These are phyloP conservation scores for Aspergillus piperis DNA, from an alignment of 2,329 filamentous ascomycete genomes.

Conservation along the genomic window DNA sequence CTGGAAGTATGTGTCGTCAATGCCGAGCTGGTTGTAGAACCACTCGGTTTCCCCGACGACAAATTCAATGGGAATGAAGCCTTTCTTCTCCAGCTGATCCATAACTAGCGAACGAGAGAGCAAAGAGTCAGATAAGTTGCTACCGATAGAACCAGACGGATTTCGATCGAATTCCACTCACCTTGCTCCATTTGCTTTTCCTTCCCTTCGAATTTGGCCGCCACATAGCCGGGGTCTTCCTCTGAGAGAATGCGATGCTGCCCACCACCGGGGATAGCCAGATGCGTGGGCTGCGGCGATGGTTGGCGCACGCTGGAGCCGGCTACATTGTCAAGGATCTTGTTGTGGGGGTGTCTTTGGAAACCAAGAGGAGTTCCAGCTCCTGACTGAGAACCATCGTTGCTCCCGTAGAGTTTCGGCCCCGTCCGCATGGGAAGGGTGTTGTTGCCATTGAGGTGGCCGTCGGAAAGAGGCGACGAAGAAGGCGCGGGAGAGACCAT, in stretches of 20 bases:
- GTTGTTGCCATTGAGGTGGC: conserved; percentile 28
- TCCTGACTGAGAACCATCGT: conserved; percentile 39
- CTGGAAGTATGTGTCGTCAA: conserved; percentile 98
- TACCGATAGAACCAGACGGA: neutral
- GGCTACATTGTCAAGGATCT: conserved; percentile 58
- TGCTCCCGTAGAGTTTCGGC: conserved; percentile 36
- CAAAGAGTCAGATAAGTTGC: neutral
- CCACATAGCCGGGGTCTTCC: conserved; percentile 89
- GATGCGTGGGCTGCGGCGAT: conserved; percentile 84
- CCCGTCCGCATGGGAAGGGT: conserved; percentile 30
- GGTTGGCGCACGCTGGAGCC: conserved; percentile 64
- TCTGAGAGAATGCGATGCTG: conserved; percentile 75
- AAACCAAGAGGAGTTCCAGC: conserved; percentile 45
- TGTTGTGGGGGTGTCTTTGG: conserved; percentile 52
- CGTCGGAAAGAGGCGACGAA: conserved; percentile 29
- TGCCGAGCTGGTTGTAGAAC: conserved; percentile 98
- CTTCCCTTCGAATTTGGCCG: conserved; percentile 92
- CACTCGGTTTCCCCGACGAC: conserved; percentile 84
- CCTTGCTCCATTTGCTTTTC: conserved; percentile 82
- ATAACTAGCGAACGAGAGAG: conserved; percentile 61
- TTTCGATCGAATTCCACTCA: conserved; percentile 41
- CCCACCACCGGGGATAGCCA: conserved; percentile 66
- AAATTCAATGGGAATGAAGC: conserved; percentile 82
- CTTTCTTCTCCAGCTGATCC: conserved; percentile 73
- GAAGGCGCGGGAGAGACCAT: conserved; percentile 36